Evolutionary conservation across 805 yeast genomes (phyloP).

Genomic region (Zygoascus flipseniorum): DNA sequence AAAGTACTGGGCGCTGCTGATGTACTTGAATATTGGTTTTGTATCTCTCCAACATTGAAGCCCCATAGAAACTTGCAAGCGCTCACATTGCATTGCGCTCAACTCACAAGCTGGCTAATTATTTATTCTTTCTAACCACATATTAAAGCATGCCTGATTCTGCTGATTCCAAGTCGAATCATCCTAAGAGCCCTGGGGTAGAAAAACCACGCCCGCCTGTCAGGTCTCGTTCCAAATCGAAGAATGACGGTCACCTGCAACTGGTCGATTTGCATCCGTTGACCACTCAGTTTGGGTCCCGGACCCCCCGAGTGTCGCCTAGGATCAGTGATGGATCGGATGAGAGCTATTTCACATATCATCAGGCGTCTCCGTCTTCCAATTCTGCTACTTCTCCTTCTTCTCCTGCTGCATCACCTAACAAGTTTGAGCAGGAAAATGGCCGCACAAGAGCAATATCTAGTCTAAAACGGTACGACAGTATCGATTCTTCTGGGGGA

Average conservation of each 20-base stretch:
- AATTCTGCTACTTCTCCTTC: neutral
- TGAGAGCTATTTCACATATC: neutral
- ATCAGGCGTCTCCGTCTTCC: neutral
- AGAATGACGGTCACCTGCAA: neutral
- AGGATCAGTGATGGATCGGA: neutral
- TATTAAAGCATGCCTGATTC: neutral
- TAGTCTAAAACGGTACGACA: constrained; percentile 2
- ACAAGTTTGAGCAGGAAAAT: constrained; percentile 1
- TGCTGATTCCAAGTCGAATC: neutral
- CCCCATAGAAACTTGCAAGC: too few species aligned
- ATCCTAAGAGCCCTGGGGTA: neutral
- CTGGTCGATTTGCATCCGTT: neutral
- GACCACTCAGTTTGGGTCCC: neutral
- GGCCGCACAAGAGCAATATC: constrained; percentile 5
- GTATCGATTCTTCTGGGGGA: neutral
- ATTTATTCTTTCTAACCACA: neutral
- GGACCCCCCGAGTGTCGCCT: neutral
- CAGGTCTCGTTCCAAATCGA: neutral
- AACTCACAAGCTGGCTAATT: neutral
- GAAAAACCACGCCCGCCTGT: neutral
- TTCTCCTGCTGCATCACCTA: constrained; percentile 1
- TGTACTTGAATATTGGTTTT: too few species aligned
- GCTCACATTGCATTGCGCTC: too few species aligned
- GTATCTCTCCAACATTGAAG: too few species aligned
- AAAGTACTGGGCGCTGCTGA: too few species aligned